Evolutionary conservation across 306 rosid species (phyloP), one percentile per base, ranked within the genome.

Genomic region (Lithocarpus polystachyus): DNA sequence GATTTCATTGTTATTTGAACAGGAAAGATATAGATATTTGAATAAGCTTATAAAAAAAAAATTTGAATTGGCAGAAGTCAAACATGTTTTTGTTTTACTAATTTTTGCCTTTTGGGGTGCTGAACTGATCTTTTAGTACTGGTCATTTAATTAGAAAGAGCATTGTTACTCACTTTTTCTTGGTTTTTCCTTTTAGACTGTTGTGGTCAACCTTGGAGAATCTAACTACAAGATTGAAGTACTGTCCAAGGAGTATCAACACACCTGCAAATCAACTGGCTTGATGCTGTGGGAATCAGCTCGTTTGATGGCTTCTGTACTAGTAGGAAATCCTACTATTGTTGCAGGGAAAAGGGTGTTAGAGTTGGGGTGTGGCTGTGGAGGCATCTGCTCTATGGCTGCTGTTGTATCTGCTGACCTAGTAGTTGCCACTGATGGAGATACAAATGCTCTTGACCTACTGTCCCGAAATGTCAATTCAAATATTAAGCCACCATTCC

Each of bases 251-350:
- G 97, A 87, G 89, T 77, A 90, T 82, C 97, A 94, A 67, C 98
- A 92, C 75, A 92, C 91, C 65, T 92, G 98, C 92, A 94, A 86
- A 84, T 92, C 97, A 48, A 92, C 98, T 4, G 98, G 98, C 56
- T 83, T 93, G 77, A 95, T 93, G 94, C 86, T 95, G 24, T 95
- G 99, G 98, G 99, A 95, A 88, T 92, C 98, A 0, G 97, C 98
- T 77, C 93, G 90, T 55, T 84, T 95, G 74, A 90, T 93, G 97
- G 97, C 98, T 69, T 88, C 94, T 6, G 75, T 95, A 72, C 85
- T 93, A 55, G 92, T 86, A 54, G 88, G 82, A 88, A 95, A 95
- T 79, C 96, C 97, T 56, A 48, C 73, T 15, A 89, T 94, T 26
- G 89, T 91, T 78, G 74, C 95, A 2, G 88, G 95, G 45, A 92